A percentile compares a stretch with the other conserved stretches of the same genome.
Conservation (phyloP, 169 alveolate species). For the Eimeria maxima region DNA sequence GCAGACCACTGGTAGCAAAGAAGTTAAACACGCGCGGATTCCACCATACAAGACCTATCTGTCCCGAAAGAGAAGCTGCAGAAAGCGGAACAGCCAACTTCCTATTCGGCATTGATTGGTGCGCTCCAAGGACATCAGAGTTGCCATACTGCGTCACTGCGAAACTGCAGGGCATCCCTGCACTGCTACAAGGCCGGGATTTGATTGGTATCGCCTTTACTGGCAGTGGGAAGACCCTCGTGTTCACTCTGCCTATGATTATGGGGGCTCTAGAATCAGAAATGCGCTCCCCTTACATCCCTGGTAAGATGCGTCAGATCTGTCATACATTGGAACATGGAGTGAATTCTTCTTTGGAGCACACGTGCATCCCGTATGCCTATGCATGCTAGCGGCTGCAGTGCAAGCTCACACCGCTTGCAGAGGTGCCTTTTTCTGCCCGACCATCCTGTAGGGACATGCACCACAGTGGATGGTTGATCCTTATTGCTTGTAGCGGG, state of each 20-base stretch:
- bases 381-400: background rate
- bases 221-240: constrained; percentile 96
- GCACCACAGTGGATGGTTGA: background rate
- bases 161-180: constrained; percentile 92
- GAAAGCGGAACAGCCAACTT: background rate
- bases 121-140: background rate
- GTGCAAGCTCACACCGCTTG: background rate
- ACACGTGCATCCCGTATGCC: background rate
- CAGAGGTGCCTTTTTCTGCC: background rate
- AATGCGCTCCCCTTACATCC: constrained; percentile 85
- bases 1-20: background rate
- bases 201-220: constrained; percentile 97
- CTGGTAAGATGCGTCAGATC: constrained; percentile 42
- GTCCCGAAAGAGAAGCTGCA: background rate
- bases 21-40: background rate
- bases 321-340: background rate
- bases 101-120: background rate
- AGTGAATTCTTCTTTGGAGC: background rate
- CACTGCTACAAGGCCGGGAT: constrained; percentile 94
- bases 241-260: constrained; percentile 95
- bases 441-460: background rate
- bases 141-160: background rate
- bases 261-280: constrained; percentile 94
- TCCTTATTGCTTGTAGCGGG: background rate
- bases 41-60: background rate